Percentiles rank a stretch among this genome's conserved stretches.
These are phyloP conservation scores for Fusarium sp. DNA, from an alignment of 2,329 filamentous ascomycete genomes.

Conservation along the genomic window DNA sequence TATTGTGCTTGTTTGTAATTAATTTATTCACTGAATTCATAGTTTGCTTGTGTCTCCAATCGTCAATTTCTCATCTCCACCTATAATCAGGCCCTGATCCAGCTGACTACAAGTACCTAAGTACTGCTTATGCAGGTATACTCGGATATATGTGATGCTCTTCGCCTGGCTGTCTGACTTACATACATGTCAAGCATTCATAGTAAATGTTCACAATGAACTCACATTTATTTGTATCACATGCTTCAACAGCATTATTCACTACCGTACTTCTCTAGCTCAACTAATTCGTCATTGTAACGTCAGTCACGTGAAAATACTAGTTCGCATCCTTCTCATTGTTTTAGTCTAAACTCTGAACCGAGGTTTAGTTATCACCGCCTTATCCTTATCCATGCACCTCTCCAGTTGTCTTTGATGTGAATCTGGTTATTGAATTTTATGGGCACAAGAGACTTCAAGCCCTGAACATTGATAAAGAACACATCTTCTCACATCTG, in stretches of 20 bases:
- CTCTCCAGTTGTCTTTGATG: background rate
- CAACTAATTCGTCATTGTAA: background rate
- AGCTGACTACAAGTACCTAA: background rate
- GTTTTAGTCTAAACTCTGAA: background rate
- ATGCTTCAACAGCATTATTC: background rate
- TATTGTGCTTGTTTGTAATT: no score
- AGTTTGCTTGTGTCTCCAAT: no score
- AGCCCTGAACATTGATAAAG: no score
- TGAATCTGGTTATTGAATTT: no score
- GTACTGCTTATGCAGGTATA: background rate
- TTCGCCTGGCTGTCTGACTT: no score
- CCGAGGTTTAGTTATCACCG: background rate
- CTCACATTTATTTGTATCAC: no score
- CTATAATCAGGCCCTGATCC: background rate
- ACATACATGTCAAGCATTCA: no score
- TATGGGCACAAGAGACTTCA: no score
- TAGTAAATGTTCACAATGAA: no score
- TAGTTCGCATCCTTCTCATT: background rate
- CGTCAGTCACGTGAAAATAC: background rate
- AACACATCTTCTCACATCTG: no score
- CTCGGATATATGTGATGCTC: background rate
- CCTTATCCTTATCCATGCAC: background rate
- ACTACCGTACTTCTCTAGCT: background rate
- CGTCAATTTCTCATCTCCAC: no score
- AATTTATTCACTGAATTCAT: no score